Conservation (phyloP, 306 rosid genomes). For the Prunus padus region DNA sequence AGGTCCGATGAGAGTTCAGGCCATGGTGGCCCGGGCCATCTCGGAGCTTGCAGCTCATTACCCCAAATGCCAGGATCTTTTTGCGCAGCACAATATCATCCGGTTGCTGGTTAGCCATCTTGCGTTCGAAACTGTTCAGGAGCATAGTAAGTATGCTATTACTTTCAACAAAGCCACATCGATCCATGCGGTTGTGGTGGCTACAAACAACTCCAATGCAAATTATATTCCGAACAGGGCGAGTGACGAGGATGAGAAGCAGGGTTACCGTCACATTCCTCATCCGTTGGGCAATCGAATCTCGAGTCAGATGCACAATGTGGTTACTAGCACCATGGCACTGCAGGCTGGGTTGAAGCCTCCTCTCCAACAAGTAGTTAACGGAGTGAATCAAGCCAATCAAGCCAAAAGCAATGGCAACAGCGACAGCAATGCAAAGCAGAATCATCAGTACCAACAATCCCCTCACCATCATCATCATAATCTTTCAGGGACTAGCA, state of each 20-base stretch:
- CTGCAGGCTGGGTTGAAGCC: conserved; percentile 39
- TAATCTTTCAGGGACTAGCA: conserved; percentile 53
- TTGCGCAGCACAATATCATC: conserved; percentile 76
- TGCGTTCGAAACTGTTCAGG: conserved; percentile 85
- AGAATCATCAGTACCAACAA: conserved; percentile 37
- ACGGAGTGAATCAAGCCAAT: conserved; percentile 27
- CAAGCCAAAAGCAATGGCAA: conserved; percentile 22
- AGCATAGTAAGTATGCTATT: conserved; percentile 80
- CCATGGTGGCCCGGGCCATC: conserved; percentile 71
- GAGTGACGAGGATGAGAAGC: conserved; percentile 31
- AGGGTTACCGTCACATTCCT: conserved; percentile 22
- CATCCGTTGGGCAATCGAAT: conserved; percentile 60
- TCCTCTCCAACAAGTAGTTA: conserved; percentile 18
- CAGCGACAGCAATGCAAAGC: conserved; percentile 39
- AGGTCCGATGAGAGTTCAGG: conserved; percentile 80
- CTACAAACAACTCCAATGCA: conserved; percentile 35
- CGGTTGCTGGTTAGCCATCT: conserved; percentile 81
- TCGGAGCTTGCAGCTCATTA: conserved; percentile 65
- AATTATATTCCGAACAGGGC: conserved; percentile 9
- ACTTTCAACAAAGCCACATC: conserved; percentile 58
- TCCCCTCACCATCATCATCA: conserved; percentile 36
- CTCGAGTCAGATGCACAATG: conserved; percentile 53
- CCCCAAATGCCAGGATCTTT: conserved; percentile 82
- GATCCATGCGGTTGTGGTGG: conserved; percentile 74
- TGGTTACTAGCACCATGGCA: conserved; percentile 62